Base-by-base conservation (phyloP, 1,139 yeast species). In the Sugiyamaella xylanicola region DNA sequence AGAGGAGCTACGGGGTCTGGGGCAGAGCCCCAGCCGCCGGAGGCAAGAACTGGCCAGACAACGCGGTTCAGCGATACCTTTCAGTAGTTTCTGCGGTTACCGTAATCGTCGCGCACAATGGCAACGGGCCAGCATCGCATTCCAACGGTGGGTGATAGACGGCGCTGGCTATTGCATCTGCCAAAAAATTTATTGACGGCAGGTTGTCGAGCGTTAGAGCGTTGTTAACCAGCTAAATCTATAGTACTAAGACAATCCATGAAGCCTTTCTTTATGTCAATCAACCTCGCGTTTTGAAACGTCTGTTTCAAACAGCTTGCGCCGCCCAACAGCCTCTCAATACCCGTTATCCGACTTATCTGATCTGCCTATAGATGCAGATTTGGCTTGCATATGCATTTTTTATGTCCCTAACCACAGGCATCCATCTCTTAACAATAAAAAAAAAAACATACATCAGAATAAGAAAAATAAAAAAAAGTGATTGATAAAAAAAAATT, bases 351-450 rank as follows among this genome's bases (percentile, higher is more conserved):
- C n/a, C n/a, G n/a, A 9, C 9, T 25, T 25, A 25, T 25, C 29
- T 25, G 29, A 25, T 25, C 29, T 25, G 29, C 29, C 29, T 9
- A 25, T 25, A 9, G 29, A 25, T 43, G 47, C 47, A 43, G 29
- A 43, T 35, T 43, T 43, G 9, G 37, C 47, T 17, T 43, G 47
- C 47, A 43, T 27, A n/a, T 25, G 45, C 45, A 41, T 21, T 41
- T 41, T 13, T 22, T 21, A 27, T 16, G 47, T 43, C 36, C 47
- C 47, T 43, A 43, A 43, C 47, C 47, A 36, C 45, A 32, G 21
- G 4, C 47, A 43, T 43, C 47, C 29, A 25, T 43, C 11, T 8
- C 4, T 15, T 11, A 39, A 39, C 19, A 39, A 25, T 25, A 43
- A 20, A 43, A 43, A 43, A 43, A 27, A 41, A 21, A 41, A 20